Evolutionary conservation across 768 basidiomycete species (phyloP).

Genomic region (Lactarius psammicola): DNA sequence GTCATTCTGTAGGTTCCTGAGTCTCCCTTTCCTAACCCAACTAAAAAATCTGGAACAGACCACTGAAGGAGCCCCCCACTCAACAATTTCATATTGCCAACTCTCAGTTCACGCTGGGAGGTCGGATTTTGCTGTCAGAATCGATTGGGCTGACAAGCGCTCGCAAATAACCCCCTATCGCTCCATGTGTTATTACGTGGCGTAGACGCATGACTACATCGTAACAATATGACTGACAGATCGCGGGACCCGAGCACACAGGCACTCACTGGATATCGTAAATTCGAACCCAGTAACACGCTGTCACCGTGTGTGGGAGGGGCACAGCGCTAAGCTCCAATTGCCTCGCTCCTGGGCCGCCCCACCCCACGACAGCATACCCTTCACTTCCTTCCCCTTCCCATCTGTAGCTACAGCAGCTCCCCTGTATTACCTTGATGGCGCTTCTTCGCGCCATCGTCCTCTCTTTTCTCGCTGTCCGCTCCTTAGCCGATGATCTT

Average conservation of each 20-base stretch:
- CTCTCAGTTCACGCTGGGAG: too few relatives aligned
- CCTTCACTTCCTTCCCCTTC: background rate
- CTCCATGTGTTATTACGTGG: background rate
- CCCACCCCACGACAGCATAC: background rate
- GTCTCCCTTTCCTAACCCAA: too few relatives aligned
- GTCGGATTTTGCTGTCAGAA: background rate
- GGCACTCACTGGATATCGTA: background rate
- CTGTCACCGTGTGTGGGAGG: constrained; percentile 31
- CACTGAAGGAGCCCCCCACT: too few relatives aligned
- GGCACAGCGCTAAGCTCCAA: constrained; percentile 28
- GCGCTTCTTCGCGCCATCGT: background rate
- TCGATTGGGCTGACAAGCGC: background rate
- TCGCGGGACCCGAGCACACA: background rate
- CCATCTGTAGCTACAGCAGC: background rate
- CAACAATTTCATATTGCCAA: too few relatives aligned
- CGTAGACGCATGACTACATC: background rate
- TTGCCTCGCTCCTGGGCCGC: constrained; percentile 13
- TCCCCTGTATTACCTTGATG: background rate
- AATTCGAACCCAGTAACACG: constrained; percentile 30
- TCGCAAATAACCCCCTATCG: background rate
- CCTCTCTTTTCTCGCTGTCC: constrained; percentile 20
- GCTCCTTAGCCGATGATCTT: constrained; percentile 14
- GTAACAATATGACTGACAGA: background rate
- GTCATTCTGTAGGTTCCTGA: too few relatives aligned
- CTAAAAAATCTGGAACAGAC: too few relatives aligned